Evolutionary conservation across 345 rosid genomes (phyloP).

Genomic region (Corymbia maculata): DNA sequence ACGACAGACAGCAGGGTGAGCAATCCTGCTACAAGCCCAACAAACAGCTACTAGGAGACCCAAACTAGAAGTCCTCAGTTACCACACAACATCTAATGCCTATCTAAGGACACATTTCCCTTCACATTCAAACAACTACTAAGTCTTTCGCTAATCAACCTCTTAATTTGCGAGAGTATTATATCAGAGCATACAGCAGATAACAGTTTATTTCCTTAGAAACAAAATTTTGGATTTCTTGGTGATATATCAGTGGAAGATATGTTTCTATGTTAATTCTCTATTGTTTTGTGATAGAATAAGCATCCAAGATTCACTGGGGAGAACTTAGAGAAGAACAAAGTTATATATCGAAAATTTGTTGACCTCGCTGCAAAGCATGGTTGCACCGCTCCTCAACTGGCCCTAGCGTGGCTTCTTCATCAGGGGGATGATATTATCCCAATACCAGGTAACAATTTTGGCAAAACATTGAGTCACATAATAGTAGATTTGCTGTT

Average conservation of each 20-base stretch:
- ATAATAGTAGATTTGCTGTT: neutral
- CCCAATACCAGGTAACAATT: slow-evolving; percentile 28
- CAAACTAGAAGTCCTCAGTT: neutral
- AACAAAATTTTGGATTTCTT: neutral
- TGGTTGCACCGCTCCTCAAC: slow-evolving; percentile 27
- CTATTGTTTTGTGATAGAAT: neutral
- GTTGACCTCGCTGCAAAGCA: slow-evolving; percentile 23
- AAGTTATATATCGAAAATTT: slow-evolving; percentile 12
- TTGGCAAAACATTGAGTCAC: neutral
- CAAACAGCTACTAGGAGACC: neutral
- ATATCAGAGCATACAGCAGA: neutral
- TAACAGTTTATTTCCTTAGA: neutral
- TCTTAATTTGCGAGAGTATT: neutral
- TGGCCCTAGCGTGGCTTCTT: slow-evolving; percentile 42
- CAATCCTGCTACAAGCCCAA: neutral
- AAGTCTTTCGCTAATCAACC: neutral
- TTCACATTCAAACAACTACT: neutral
- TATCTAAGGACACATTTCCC: neutral
- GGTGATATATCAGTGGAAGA: neutral
- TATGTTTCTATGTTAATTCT: neutral
- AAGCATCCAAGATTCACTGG: slow-evolving; percentile 30
- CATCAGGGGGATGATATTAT: slow-evolving; percentile 40
- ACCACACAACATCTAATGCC: neutral
- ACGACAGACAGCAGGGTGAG: neutral
- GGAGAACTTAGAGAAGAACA: slow-evolving; percentile 39